These are phyloP conservation scores for Willaertia magna DNA, from an alignment of 208 protist genomes.

Conservation along the genomic window DNA sequence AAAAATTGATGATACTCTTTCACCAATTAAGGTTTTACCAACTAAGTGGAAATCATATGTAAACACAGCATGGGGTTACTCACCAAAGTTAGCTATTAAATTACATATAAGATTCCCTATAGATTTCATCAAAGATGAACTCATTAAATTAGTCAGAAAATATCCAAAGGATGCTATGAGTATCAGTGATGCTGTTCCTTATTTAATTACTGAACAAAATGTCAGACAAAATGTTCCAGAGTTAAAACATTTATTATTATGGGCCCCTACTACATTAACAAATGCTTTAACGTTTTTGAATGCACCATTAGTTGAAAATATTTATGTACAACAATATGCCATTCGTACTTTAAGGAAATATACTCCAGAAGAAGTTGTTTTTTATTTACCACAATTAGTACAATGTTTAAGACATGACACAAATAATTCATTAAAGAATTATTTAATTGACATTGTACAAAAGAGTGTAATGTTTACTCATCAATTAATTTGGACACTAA, in stretches of 20 bases:
- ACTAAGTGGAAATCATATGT: neutral
- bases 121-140: neutral
- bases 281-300: neutral
- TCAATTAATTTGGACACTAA: constrained; percentile 8
- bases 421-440: neutral
- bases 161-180: neutral
- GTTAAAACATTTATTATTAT: neutral
- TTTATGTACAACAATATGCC: neutral
- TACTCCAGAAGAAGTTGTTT: neutral
- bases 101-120: neutral
- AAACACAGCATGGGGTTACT: neutral
- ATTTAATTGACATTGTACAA: neutral
- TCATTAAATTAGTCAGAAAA: neutral
- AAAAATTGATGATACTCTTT: neutral
- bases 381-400: constrained; percentile 7
- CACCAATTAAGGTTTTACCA: neutral
- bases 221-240: neutral
- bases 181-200: neutral
- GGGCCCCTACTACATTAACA: neutral
- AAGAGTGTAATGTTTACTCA: neutral
- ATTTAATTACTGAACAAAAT: neutral
- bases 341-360: neutral
- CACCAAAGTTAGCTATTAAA: neutral
- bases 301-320: neutral
- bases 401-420: neutral